Evolutionary conservation across 2,329 filamentous ascomycete species (phyloP), one percentile per base, ranked within the genome.

Genomic region (Ilyonectria sp.): DNA sequence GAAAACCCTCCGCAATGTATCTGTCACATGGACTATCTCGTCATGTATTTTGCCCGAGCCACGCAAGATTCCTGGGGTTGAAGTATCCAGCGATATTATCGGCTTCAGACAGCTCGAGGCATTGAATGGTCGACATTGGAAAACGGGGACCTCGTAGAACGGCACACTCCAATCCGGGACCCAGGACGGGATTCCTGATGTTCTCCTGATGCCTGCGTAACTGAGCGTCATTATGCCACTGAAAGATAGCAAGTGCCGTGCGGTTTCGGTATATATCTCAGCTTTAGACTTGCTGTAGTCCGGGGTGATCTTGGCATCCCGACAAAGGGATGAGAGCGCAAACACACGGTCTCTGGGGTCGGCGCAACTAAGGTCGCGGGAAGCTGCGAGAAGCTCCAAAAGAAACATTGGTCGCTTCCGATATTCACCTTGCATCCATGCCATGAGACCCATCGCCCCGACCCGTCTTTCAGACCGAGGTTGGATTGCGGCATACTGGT

Each of bases 281-380:
- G 40, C 50, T 9, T 15, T 37, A 21, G 43, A 29, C 19, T 37
- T 46, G 10, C 29, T 19, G 50, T 62, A 62, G 60, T 62, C 53
- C 9, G 43, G 31, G 50, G 50, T 55, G 29, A 62, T 49, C 21
- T 62, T 31, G 31, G 29, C 29, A 21, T 62, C 49, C 31, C n/a
- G 33, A 33, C 54, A 54, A 13, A 64, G 37, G 3, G 55, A 64
- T 2, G 47, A 58, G 10, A 64, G 29, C 10, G 61, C 54, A 54
- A 54, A 59, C 4, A 64, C 61, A n/a, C 55, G 61, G 19, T 64
- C 61, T 47, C 40, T 53, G 1, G 61, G 61, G 29, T 64, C 61
- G 19, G 29, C 47, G 55, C 61, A 64, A 17, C 58, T 37, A 13
- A 64, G 47, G 17, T 59, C 50, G 19, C 61, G 61, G 17, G 53